Evolutionary conservation across 1,139 yeast species (phyloP).

Genomic region (Oligophagozyma castellii): DNA sequence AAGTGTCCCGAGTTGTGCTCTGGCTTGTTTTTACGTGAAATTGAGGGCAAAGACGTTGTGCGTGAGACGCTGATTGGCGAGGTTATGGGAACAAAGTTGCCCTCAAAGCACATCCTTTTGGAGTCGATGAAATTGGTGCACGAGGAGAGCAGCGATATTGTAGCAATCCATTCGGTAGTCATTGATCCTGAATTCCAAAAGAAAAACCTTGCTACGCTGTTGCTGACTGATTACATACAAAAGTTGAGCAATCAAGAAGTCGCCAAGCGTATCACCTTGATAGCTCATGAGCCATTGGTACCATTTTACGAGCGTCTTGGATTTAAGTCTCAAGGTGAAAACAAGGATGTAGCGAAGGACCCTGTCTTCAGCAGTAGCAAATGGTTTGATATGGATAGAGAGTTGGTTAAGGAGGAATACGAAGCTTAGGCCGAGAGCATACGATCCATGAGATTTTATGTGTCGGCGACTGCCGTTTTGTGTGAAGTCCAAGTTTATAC

Average conservation of each 20-base stretch:
- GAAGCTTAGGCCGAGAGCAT: too few species aligned
- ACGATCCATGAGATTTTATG: too few species aligned
- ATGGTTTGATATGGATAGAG: slow-evolving; percentile 27
- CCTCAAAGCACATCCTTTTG: slow-evolving; percentile 38
- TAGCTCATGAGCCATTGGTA: slow-evolving; percentile 55
- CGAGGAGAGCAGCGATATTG: slow-evolving; percentile 53
- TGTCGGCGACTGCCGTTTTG: too few species aligned
- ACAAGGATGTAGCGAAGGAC: slow-evolving; percentile 18
- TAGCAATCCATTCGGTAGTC: slow-evolving; percentile 76
- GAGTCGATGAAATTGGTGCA: slow-evolving; percentile 58
- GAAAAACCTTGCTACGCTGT: slow-evolving; percentile 64
- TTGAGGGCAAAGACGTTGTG: slow-evolving; percentile 28
- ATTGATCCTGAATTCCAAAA: slow-evolving; percentile 72
- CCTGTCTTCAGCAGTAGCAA: slow-evolving; percentile 18
- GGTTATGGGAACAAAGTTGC: slow-evolving; percentile 67
- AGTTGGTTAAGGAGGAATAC: slow-evolving; percentile 24
- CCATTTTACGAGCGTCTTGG: slow-evolving; percentile 76
- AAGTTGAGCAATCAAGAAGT: slow-evolving; percentile 77
- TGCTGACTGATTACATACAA: slow-evolving; percentile 82
- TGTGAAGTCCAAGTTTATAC: too few species aligned
- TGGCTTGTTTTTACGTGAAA: slow-evolving; percentile 72
- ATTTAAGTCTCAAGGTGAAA: slow-evolving; percentile 30
- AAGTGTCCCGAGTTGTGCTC: slow-evolving; percentile 84
- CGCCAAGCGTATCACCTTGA: slow-evolving; percentile 62
- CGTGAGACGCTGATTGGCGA: slow-evolving; percentile 71